Conservation (phyloP, 2,329 filamentous ascomycete species). For the Calonectria pteridis region DNA sequence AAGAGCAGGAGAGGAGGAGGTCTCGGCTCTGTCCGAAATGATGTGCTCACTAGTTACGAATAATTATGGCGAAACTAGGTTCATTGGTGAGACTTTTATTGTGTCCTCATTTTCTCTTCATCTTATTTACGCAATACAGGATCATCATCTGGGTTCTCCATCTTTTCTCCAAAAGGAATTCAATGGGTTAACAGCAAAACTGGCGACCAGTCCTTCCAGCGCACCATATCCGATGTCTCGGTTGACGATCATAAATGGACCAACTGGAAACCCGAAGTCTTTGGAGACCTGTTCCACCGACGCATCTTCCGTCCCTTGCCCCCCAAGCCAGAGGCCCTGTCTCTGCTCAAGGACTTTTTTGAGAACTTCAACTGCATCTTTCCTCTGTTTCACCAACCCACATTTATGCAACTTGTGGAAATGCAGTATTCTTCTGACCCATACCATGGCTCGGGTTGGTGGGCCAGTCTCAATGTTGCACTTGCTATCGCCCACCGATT, state of each 20-base stretch:
- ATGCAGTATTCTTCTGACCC: constrained; percentile 93
- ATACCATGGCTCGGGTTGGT: constrained; percentile 97
- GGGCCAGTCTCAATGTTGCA: constrained; percentile 95
- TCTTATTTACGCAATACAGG: constrained; percentile 63
- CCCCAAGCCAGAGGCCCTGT: constrained; percentile 87
- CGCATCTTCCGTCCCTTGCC: constrained; percentile 87
- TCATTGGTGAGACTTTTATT: constrained; percentile 76
- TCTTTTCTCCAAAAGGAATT: constrained; percentile 97
- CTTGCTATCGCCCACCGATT: constrained; percentile 93
- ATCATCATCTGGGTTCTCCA: constrained; percentile 97
- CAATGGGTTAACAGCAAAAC: constrained; percentile 99
- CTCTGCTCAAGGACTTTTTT: constrained; percentile 92
- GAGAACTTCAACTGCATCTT: constrained; percentile 99
- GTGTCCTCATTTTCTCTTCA: not conserved
- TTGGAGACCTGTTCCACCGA: constrained; percentile 89
- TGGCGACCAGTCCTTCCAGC: constrained; percentile 93
- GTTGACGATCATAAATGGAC: constrained; percentile 96
- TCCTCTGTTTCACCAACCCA: constrained; percentile 95
- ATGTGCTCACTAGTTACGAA: constrained; percentile 99
- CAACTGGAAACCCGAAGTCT: constrained; percentile 98
- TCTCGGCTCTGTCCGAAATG: constrained; percentile 93
- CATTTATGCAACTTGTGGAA: constrained; percentile 97
- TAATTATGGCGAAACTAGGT: constrained; percentile 92
- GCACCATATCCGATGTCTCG: constrained; percentile 93
- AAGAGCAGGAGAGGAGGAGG: constrained; percentile 66